Base-by-base conservation (phyloP, 2,329 filamentous ascomycete species). In the Sporothrix pseudoabietina region DNA sequence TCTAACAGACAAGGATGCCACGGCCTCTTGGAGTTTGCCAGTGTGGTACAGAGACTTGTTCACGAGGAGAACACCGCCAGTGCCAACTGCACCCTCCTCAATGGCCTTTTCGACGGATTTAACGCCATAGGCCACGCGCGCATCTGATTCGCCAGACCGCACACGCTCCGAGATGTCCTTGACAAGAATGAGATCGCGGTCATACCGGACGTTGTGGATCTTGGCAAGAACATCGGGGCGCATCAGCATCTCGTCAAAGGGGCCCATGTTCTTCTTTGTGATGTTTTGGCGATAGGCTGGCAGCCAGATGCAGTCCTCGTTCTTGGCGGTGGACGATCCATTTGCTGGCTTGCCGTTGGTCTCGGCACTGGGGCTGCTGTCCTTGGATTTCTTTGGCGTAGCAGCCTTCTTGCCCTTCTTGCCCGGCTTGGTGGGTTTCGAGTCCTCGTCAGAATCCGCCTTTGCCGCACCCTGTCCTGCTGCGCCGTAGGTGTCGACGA, bases 221-320 rank as follows among this genome's bases (percentile, higher is more conserved):
- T 49, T 47, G 26, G 63, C 26, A 12, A 66, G 63, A 41, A 66
- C 63, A 9, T 66, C 63, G 16, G 44, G 22, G 26, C 63, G 63
- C 63, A 66, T 66, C 14, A 49, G 16, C 63, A 66, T 66, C 63
- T 66, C 63, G 41, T 66, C 63, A 66, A 66, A 66, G 4, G 63
- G 41, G 6, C 63, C 22, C 63, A 49, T 66, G 19, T 66, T 66
- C 41, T 66, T 66, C 14, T 49, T 66, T 22, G 44, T 32, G 22
- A 47, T 47, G 8, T 66, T 66, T n/a, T 66, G 39, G n/a, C 63
- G 41, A 10, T 66, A 49, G 14, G 63, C 41, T 8, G 63, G 63
- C 22, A 66, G 39, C 63, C 63, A 66, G 22, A 66, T 19, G 41
- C 47, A 49, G 63, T 47, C 63, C 22, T 66, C 30, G 44, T 47